Evolutionary conservation across 805 yeast genomes (phyloP), one percentile per base, ranked within the genome.

Genomic region (Teunomyces kruisii): DNA sequence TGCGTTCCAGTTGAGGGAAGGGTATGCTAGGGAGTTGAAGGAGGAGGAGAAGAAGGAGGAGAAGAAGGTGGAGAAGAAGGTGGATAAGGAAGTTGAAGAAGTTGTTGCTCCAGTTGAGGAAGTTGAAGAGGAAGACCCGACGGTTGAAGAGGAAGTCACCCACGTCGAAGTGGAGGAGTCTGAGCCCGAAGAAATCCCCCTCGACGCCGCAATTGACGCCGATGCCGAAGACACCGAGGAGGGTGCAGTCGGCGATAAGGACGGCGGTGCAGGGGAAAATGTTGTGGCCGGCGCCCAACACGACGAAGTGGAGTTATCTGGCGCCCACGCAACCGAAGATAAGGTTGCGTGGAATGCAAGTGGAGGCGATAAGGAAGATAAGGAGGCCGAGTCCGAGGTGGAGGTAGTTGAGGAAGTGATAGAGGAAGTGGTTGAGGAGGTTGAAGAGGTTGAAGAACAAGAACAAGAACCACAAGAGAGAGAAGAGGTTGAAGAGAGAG

Each of bases 1-100:
- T 7, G 74, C 75, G 3, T 69, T 67, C 46, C 77, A 72, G 50
- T 49, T 58, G 46, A 53, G 77, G 41, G 76, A 72, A 49, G 60
- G 53, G 2, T 39, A 54, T 28, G 56, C 47, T 5, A 49, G 47
- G 9, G 49, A 51, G n/a, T 17, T 46, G 31, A 51, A 44, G 22
- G 51, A 46, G 26, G 13, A 29, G 22, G 22, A n/a, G n/a, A 19
- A 19, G 22, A 19, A 19, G 22, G 6, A 3, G 22, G 22, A 46
- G 26, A 14, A 29, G n/a, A 19, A 35, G 9, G 22, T 19, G 22
- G 22, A n/a, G n/a, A 19, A 19, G 22, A 19, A 19, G 22, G 6
- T 6, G 22, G 22, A n/a, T n/a, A n/a, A n/a, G 44, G 26, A 14
- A 29, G n/a, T 19, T 6, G 14, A 35, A 6, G 49, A 33, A n/a